Evolutionary conservation across 2,329 filamentous ascomycete genomes (phyloP), one percentile per base, ranked within the genome.

Genomic region (Phaeosphaeria sp.): DNA sequence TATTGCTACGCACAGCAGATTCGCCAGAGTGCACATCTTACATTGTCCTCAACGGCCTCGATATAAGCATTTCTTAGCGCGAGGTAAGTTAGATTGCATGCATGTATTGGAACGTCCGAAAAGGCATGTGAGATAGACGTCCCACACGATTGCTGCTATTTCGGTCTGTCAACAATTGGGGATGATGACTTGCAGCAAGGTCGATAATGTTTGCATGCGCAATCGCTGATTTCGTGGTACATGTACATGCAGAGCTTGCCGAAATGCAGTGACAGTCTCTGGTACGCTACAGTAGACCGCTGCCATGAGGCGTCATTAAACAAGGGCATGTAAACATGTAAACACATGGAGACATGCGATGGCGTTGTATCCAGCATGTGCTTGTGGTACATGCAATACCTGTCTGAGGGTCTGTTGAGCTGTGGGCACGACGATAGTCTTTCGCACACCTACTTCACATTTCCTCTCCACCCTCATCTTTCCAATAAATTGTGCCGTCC

Each of bases 21-120:
- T 39, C 36, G 2, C 15, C 3, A 13, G n/a, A 6, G 13, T 39
- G 36, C 36, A 39, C 7, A 39, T 39, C 36, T 39, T 39, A 39
- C 36, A n/a, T 39, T 36, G 30, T 39, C 36, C 36, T 39, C 17
- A 39, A 39, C 17, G 36, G 36, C 3, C 36, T 39, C 15, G 43
- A 49, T 36, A 21, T 39, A 49, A 36, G 30, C 47, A 21, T 24
- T n/a, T 49, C 7, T 17, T 36, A 22, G 47, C 47, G 43, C 43
- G 21, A n/a, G 30, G 27, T 18, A 39, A 17, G 47, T 21, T 49
- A 39, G n/a, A 49, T 49, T 49, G 30, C 27, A 8, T 49, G 47
- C 47, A 49, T 49, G 47, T 49, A 49, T 49, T 39, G 47, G 25
- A 20, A 21, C 5, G 18, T 22, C 47, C 47, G 25, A 49, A 49